phyloP scores from a whole-genome alignment of 257 asterid species.

The Linaria vulgaris region DNA sequence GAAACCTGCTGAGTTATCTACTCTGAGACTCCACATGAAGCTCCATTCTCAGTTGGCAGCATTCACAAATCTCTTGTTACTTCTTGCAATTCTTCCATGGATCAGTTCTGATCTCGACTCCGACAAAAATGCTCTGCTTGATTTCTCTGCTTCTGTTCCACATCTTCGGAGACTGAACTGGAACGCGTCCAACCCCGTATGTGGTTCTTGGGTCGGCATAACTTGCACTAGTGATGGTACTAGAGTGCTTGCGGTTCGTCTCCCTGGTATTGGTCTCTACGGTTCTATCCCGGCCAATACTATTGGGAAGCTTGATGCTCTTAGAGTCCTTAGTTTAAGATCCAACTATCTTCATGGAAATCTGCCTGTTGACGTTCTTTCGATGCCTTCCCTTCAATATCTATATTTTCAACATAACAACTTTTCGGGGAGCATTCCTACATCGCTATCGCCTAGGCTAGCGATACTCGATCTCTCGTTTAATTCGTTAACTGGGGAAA shows the following conservation, averaged over 20 bases:
- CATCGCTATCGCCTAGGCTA: conserved; percentile 47
- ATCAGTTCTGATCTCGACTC: conserved; percentile 52
- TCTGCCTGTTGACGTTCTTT: conserved; percentile 66
- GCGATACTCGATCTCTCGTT: conserved; percentile 63
- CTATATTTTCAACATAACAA: conserved; percentile 71
- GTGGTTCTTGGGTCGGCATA: conserved; percentile 81
- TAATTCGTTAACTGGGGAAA: conserved; percentile 65
- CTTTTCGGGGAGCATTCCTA: conserved; percentile 70
- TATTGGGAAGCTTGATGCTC: conserved; percentile 61
- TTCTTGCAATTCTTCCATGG: conserved; percentile 29
- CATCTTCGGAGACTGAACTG: conserved; percentile 75
- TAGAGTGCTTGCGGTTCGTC: conserved; percentile 65
- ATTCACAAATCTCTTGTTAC: conserved; percentile 31
- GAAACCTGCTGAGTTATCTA: conserved; percentile 12
- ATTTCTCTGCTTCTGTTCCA: conserved; percentile 60
- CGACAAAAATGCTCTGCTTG: conserved; percentile 64
- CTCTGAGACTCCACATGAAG: conserved; percentile 41
- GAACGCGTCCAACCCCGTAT: conserved; percentile 41
- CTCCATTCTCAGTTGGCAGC: conserved; percentile 29
- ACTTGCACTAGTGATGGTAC: conserved; percentile 52
- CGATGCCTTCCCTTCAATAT: conserved; percentile 62
- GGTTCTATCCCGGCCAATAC: conserved; percentile 66
- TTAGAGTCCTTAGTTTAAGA: conserved; percentile 69
- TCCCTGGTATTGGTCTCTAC: conserved; percentile 76
- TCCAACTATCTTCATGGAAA: conserved; percentile 63